phyloP scores from a whole-genome alignment of 495 filamentous ascomycete species.

The Durotheca rogersii region DNA sequence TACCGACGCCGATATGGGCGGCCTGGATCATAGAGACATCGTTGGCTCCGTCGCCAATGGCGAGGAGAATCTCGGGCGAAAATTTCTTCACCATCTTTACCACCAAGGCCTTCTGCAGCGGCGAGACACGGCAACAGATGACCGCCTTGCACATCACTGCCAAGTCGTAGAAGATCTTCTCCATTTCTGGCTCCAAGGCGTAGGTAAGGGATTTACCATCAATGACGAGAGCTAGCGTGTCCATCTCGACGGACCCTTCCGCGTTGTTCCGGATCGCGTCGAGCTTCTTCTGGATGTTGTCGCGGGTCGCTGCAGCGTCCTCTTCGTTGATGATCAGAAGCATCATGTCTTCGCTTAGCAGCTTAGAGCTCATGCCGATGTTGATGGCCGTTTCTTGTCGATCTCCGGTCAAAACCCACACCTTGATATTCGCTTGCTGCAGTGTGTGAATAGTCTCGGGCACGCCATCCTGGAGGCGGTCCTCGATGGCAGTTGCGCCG shows the following conservation, averaged over 20 bases:
- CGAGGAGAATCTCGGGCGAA: conserved; percentile 81
- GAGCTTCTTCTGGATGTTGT: conserved; percentile 89
- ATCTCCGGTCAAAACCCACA: conserved; percentile 98
- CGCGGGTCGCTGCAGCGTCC: conserved; percentile 66
- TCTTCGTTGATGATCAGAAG: conserved; percentile 96
- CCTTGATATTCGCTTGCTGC: conserved; percentile 95
- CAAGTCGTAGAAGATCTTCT: conserved; percentile 90
- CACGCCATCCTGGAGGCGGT: conserved; percentile 94
- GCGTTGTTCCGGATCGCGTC: conserved; percentile 80
- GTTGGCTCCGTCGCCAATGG: conserved; percentile 97
- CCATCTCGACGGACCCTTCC: conserved; percentile 70
- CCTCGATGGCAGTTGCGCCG: conserved; percentile 96
- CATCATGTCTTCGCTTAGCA: conserved; percentile 99
- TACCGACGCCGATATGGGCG: conserved; percentile 96
- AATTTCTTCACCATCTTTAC: conserved; percentile 99
- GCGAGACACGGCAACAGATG: conserved; percentile 97
- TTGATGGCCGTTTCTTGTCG: conserved; percentile 99
- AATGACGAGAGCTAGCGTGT: conserved; percentile 91
- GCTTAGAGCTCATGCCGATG: conserved; percentile 99
- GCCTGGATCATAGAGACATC: conserved; percentile 99
- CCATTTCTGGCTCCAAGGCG: conserved; percentile 90
- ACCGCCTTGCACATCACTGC: conserved; percentile 97
- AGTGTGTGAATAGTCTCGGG: conserved; percentile 98
- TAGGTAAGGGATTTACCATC: conserved; percentile 94
- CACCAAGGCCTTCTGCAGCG: conserved; percentile 96